Base-by-base conservation (phyloP, 2,329 filamentous ascomycete species). In the Hypoxylon sp. region DNA sequence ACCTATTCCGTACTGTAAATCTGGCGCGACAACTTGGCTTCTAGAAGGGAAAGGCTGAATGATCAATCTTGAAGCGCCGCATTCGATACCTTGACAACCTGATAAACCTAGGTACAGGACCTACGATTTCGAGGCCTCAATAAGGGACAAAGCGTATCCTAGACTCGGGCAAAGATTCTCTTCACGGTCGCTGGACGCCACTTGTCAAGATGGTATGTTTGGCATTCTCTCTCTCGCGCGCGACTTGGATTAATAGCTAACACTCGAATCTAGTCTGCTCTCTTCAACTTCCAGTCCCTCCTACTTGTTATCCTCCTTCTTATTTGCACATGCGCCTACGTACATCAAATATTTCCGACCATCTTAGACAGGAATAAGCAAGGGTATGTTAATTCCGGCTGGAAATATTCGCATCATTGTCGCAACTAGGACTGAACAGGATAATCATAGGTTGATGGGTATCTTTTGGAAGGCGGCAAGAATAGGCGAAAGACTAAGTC, bases 221-320 rank as follows among this genome's bases (percentile, higher is more conserved):
- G 47, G 11, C 64, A 47, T 35, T 24, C 10, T 24, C 10, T 1
- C 13, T 24, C 11, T 1, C 13, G 19, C 6, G 44, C n/a, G n/a
- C 3, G 19, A 10, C 3, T 31, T 13, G 17, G 17, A 29, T 57
- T 59, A 46, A 67, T 54, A 51, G 47, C 60, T 64, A 52, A 48
- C 14, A 19, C 42, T 37, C 46, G 35, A 77, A 62, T 42, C n/a
- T 37, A 98, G 96, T 92, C 96, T 66, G 96, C 96, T 61, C 91
- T 99, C 77, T 98, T 99, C 90, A 98, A 98, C 84, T 98, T 99
- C 85, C 94, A 98, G 82, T 97, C 94, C 66, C 92, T 98, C 74
- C 89, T 99, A 75, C 89, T 98, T 76, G 95, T 98, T 74, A 90
- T 99, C 76, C 90, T 99, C 57, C 91, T 99, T 74, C 90, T 97